Base-by-base conservation (phyloP, 495 filamentous ascomycete species). In the Glarea lozoyensis region DNA sequence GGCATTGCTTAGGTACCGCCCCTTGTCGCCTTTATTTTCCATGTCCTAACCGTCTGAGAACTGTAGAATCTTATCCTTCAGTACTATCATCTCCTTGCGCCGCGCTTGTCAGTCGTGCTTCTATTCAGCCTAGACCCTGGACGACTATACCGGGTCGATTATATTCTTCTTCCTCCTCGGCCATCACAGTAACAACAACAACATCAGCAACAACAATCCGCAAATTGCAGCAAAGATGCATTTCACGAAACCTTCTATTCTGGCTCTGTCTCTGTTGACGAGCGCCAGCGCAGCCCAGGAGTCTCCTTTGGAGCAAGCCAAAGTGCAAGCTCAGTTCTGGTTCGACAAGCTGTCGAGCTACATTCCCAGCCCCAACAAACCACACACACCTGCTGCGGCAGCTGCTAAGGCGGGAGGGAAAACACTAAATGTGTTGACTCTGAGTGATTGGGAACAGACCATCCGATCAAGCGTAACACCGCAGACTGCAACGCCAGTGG, bases 241-340 rank as follows among this genome's bases (percentile, higher is more conserved):
- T 60, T 75, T 86, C 67, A 68, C 76, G 37, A 46, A 73, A 19
- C 61, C 65, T 21, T 53, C 85, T 50, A 49, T 79, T 25, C 69
- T 87, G 46, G 67, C 72, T 48, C 75, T 89, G 50, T 81, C 84
- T 45, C 69, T 81, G 17, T 67, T 92, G 54, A 81, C 79, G 43
- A 64, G 71, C 39, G 83, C 82, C 59, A n/a, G n/a, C n/a, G 72
- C 88, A 70, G 68, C 82, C 65, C 78, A 90, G 72, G 64, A 82
- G 64, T 43, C 76, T 88, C 55, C 63, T 50, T 45, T 60, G 57
- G 55, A 58, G 22, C 60, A 62, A 48, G 57, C 45, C 45, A 45
- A 46, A 34, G 42, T 44, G 37, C 77, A 79, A 48, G 67, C 79
- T 20, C 76, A 81, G 61, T 70, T 70, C 52, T 83, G 70, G 65